Conservation (phyloP, 202 grass and related monocot genomes). For the Elaeis oleifera region DNA sequence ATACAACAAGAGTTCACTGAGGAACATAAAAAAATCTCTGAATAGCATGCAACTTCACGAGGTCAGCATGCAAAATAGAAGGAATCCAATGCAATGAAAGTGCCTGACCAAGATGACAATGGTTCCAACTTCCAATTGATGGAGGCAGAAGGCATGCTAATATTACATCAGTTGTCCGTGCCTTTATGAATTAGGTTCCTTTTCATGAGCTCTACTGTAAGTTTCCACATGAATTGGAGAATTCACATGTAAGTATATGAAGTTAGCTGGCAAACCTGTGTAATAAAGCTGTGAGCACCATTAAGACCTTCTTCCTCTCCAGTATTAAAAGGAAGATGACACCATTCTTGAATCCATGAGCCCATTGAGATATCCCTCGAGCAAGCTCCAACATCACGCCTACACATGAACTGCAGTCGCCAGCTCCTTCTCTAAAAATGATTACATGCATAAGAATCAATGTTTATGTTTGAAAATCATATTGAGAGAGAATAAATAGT, state of each 20-base stretch:
- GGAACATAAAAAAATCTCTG: no score
- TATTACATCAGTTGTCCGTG: neutral
- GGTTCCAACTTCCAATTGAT: no score
- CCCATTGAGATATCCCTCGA: constrained; percentile 75
- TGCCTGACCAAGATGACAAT: no score
- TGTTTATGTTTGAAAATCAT: no score
- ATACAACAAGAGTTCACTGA: no score
- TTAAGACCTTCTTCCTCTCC: constrained; percentile 98
- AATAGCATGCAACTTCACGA: no score
- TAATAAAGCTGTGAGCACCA: constrained; percentile 96
- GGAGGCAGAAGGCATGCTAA: neutral
- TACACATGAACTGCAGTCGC: constrained; percentile 96
- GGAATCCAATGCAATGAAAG: no score
- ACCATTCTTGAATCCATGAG: constrained; percentile 81
- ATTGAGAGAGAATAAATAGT: no score
- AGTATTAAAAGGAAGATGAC: constrained; percentile 89
- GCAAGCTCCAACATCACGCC: constrained; percentile 98
- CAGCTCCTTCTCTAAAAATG: constrained; percentile 63
- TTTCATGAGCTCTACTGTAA: no score
- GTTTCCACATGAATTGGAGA: neutral
- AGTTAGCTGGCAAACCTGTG: constrained; percentile 54
- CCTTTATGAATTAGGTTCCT: no score
- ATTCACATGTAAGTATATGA: constrained; percentile 14
- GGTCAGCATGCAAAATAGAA: no score
- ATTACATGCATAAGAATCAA: no score